These are phyloP conservation scores for Termitomyces sp. DNA, from an alignment of 768 basidiomycete species.

Conservation along the genomic window DNA sequence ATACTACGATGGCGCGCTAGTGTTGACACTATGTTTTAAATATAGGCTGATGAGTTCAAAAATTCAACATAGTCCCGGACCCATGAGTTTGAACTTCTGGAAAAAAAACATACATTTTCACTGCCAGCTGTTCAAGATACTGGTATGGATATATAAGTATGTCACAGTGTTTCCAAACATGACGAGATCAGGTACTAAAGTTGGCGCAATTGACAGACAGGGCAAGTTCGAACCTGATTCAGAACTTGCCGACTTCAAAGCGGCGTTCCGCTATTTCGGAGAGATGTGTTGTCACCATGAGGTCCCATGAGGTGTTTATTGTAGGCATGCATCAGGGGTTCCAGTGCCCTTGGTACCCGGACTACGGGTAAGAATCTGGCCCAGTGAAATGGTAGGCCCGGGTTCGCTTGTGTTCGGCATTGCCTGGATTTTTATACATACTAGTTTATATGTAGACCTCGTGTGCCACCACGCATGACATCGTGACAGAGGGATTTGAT, in stretches of 20 bases:
- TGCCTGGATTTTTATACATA: neutral
- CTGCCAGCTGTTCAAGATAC: neutral
- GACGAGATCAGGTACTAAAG: neutral
- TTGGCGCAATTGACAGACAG: neutral
- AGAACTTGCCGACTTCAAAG: neutral
- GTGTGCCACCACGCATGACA: neutral
- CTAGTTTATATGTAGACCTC: neutral
- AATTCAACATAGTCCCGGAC: no score
- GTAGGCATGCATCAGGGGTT: neutral
- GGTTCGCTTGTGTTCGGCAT: neutral
- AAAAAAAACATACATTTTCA: neutral
- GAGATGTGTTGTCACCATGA: neutral
- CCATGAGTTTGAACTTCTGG: neutral
- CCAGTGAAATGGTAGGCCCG: neutral
- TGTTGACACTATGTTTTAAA: no score
- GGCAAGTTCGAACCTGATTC: neutral
- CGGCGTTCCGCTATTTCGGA: constrained; percentile 2
- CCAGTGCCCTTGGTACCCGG: no score
- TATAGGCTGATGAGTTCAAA: no score
- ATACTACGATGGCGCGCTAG: no score
- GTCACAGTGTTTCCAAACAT: neutral
- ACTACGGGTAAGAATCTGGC: neutral
- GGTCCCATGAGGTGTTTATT: neutral
- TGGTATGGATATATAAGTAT: no score
- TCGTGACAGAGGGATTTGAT: neutral